Base-by-base conservation (phyloP, 2,329 filamentous ascomycete species). In the Hymenoscyphus fraxineus region DNA sequence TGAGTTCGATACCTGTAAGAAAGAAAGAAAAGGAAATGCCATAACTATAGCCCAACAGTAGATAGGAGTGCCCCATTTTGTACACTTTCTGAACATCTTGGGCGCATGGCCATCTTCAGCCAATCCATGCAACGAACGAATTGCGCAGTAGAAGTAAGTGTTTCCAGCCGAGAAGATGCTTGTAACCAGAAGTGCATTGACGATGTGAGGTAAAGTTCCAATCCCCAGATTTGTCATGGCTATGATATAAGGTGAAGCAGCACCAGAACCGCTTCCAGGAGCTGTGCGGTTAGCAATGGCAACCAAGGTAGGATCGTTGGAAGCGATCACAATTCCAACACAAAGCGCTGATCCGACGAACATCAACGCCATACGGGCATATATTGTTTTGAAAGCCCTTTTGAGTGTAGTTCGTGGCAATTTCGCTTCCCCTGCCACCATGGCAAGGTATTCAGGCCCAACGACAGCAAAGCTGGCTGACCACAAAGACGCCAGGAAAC, bases 351-450 rank as follows among this genome's bases (percentile, higher is more conserved):
- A 88, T 1, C 88, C 81, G 31, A 91, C 82, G 76, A 91, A 92
- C 77, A 92, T 92, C 16, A 86, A 77, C 1, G 85, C 88, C 59
- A 92, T 82, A 56, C 90, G 85, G 74, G 87, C 89, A 77, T 91
- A 91, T 6, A 91, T 87, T 0, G 86, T 87, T 71, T 90, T 91
- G 78, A 85, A 92, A 0, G 89, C 89, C 58, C 82, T 82, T 39
- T 88, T 88, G 76, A 93, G 83, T 58, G 85, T 83, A 12, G 77
- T 78, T 4, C 87, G 82, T 0, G 88, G 88, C 66, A 87, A 85
- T 70, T 88, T 80, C 1, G 87, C 82, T 75, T 91, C 88, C 58
- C 88, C 89, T 15, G 91, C 87, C 0, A 90, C 91, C 71, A 85
- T 87, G 39, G 82, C 81, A 54, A 90, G 84, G 69, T 89, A 90